phyloP scores from a whole-genome alignment of 1,139 yeast genomes.

The Barnettozyma hawaiiensis region DNA sequence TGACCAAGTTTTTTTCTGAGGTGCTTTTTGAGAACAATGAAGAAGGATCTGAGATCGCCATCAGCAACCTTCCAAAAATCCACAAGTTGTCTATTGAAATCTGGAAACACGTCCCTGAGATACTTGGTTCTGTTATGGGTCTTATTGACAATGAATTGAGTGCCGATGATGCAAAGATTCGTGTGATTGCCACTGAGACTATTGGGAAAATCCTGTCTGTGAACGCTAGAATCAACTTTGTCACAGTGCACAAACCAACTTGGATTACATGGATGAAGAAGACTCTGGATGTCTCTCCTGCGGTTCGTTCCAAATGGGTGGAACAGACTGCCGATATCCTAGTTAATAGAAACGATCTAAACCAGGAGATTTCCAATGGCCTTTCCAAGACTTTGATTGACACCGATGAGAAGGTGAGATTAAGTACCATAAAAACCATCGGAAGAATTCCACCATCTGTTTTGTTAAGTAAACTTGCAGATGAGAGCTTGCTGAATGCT shows the following conservation, averaged over 20 bases:
- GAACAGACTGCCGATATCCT: constrained; percentile 46
- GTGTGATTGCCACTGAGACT: constrained; percentile 67
- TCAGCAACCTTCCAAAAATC: constrained; percentile 47
- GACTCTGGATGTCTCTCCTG: constrained; percentile 59
- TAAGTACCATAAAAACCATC: constrained; percentile 49
- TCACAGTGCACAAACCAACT: constrained; percentile 51
- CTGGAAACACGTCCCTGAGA: constrained; percentile 76
- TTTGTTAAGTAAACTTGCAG: constrained; percentile 42
- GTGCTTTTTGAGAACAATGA: constrained; percentile 46
- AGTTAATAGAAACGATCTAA: constrained; percentile 43
- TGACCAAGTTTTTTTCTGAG: constrained; percentile 80
- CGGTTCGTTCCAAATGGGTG: constrained; percentile 68
- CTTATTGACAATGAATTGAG: constrained; percentile 74
- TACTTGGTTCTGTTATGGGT: constrained; percentile 70
- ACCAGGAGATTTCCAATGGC: constrained; percentile 50
- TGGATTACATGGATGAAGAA: constrained; percentile 75
- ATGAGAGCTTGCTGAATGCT: constrained; percentile 44
- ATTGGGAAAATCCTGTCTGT: constrained; percentile 62
- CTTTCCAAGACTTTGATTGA: constrained; percentile 68
- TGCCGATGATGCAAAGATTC: constrained; percentile 59
- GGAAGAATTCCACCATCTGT: constrained; percentile 36
- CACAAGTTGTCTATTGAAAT: constrained; percentile 62
- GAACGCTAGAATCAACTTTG: constrained; percentile 50
- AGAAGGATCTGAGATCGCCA: constrained; percentile 30
- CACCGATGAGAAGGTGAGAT: constrained; percentile 68